Base-by-base conservation (phyloP, 139 green algal genomes). In the Chlamydomonas eustigma region DNA sequence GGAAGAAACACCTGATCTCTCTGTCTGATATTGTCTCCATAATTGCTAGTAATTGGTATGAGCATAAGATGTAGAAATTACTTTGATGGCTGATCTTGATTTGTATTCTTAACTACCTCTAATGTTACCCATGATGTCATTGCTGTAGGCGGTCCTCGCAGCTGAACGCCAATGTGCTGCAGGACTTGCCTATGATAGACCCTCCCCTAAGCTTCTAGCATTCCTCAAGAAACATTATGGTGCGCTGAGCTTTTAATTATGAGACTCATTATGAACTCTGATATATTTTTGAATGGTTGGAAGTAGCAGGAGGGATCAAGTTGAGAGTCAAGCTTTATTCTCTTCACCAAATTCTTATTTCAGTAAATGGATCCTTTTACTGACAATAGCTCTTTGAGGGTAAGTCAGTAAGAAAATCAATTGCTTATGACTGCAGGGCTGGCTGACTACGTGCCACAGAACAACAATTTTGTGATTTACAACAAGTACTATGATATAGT, bases 171-270 rank as follows among this genome's bases (percentile, higher is more conserved):
- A 76, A 22, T 64, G 69, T 3, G 78, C 86, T 1, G 78, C 64
- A 8, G 65, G 37, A 34, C n/a, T 93, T 4, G 91, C 81, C 0
- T 95, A 93, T 71, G 91, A 95, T 77, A 73, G 87, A 1, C 91
- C 91, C 0, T 93, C 88, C 1, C 80, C 78, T 2, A 95, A 95
- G 80, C 84, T 93, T 3, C 39, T 91, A 34, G 50, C 65, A 0
- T 95, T 95, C 73, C 75, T 94, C 0, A 52, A 37, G 8, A 90
- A 88, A 64, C 87, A 94, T 84, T 94, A 91, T 73, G 80, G 87
- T 82, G 30, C 8, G 78, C 24, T 25, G 18, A 38, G 33, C 34
- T 37, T 58, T 18, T 58, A 58, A 18, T 58, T 58, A 58, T 58
- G 44, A 58, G 44, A 58, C 44, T 12, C 18, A 18, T 18, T 18